Evolutionary conservation across 192 early-diverging fungal genomes (phyloP), one percentile per base, ranked within the genome.

Genomic region (Linnemannia schmuckeri): DNA sequence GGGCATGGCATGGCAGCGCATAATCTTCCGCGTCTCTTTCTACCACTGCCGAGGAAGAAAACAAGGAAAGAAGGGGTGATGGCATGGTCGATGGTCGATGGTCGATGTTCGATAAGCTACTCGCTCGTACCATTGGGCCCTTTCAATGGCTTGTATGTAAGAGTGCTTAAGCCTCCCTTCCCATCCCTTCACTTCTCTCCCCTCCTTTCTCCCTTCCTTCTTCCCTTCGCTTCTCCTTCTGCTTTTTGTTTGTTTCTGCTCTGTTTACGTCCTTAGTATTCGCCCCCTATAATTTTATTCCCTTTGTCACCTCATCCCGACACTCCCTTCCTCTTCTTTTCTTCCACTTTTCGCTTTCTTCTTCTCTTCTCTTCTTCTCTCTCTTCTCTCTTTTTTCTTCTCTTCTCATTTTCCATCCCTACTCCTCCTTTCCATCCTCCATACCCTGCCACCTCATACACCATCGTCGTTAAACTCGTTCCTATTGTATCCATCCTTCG

Each of bases 121-220:
- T 52, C 20, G 24, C 22, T 7, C 52, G 18, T 55, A 54, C 52
- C 52, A 22, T 52, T 52, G 49, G 17, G 15, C 49, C 49, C 4
- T 52, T 44, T 44, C 5, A 44, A 44, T 46, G 10, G 13, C 44
- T 46, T 46, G 15, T 15, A 46, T 46, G 0, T 13, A 46, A 18
- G 18, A 22, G 70, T 72, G 15, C 40, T 72, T 20, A 72, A 24
- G 70, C 70, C 70, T 24, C 24, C 30, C 72, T 74, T 74, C 72
- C 73, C 73, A 49, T 13, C 74, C 74, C 42, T 38, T 37, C 71
- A 1, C 38, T 24, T 15, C 38, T 30, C 24, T 37, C 72, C 2
- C 38, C 9, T 13, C 38, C 18, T 41, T n/a, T 42, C 70, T 24
- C 2, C 38, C 71, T 72, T 47, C 41, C 24, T 72, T 37, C 13